phyloP scores from a whole-genome alignment of 2,329 filamentous ascomycete species.

The Allantophomopsis cytisporea region DNA sequence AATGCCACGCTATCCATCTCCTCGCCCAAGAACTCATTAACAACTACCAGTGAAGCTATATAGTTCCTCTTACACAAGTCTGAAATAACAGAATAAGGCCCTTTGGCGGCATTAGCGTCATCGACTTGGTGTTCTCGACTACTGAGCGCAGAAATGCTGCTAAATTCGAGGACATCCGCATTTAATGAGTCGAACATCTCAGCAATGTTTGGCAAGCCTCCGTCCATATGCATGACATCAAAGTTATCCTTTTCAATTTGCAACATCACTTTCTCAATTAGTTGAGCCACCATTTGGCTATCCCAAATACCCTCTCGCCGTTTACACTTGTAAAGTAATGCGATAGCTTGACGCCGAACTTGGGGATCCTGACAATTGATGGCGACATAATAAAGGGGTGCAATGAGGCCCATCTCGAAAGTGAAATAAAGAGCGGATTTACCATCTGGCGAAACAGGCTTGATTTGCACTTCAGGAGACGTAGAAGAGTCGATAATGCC shows the following conservation, averaged over 20 bases:
- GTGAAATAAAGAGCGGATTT: conserved; percentile 27
- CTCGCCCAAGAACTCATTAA: no score
- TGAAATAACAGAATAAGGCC: no score
- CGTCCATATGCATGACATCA: neutral
- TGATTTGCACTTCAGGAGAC: neutral
- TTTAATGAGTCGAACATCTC: no score
- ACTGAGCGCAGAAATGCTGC: no score
- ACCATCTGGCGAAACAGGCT: neutral
- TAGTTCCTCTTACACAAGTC: no score
- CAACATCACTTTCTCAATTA: neutral
- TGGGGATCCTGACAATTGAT: conserved; percentile 48
- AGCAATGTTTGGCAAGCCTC: no score
- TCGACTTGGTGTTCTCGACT: no score
- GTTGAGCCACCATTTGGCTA: conserved; percentile 1
- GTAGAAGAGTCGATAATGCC: neutral
- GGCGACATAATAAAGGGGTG: conserved; percentile 51
- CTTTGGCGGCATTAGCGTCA: no score
- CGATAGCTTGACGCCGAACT: conserved; percentile 45
- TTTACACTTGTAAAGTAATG: conserved; percentile 38
- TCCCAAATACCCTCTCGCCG: conserved; percentile 60
- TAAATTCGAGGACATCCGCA: no score
- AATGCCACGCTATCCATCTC: no score
- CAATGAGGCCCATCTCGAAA: conserved; percentile 49
- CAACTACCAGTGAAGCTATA: no score
- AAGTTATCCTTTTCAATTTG: neutral